Evolutionary conservation across 163 green algal genomes (phyloP).

Genomic region (Coccomyxa subellipsoidea): DNA sequence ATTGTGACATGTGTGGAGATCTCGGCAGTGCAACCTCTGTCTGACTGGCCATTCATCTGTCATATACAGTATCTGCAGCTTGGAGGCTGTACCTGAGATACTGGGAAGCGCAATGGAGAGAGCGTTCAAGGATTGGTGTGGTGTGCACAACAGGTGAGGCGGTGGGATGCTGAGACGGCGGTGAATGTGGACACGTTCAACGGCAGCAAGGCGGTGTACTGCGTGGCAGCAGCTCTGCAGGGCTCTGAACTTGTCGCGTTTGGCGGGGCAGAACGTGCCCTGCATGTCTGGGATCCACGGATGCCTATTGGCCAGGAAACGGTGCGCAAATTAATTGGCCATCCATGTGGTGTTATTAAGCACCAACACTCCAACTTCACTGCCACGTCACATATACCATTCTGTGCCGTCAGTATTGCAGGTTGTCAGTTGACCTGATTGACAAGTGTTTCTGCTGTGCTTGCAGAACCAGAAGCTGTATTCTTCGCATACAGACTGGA

Average conservation of each 20-base stretch:
- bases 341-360: too few species aligned
- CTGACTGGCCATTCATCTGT: too few species aligned
- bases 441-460: neutral
- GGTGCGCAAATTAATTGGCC: too few species aligned
- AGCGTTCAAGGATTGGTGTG: too few species aligned
- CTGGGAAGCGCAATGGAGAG: too few species aligned
- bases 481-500: slow-evolving; percentile 62
- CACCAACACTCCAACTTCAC: too few species aligned
- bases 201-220: slow-evolving; percentile 65
- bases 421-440: neutral
- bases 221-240: slow-evolving; percentile 34
- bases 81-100: too few species aligned
- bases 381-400: too few species aligned
- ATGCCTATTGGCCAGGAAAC: slow-evolving; percentile 14
- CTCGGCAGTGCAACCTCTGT: too few species aligned
- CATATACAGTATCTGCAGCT: too few species aligned
- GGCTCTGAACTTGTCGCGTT: slow-evolving; percentile 41
- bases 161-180: slow-evolving; percentile 59
- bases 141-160: slow-evolving; percentile 31
- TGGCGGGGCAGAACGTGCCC: slow-evolving; percentile 41
- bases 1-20: too few species aligned
- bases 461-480: slow-evolving; percentile 29
- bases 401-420: too few species aligned
- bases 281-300: slow-evolving; percentile 52
- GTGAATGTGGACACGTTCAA: slow-evolving; percentile 57